Conservation (phyloP, 129 eudicot species). For the Heracleum sosnowskyi region DNA sequence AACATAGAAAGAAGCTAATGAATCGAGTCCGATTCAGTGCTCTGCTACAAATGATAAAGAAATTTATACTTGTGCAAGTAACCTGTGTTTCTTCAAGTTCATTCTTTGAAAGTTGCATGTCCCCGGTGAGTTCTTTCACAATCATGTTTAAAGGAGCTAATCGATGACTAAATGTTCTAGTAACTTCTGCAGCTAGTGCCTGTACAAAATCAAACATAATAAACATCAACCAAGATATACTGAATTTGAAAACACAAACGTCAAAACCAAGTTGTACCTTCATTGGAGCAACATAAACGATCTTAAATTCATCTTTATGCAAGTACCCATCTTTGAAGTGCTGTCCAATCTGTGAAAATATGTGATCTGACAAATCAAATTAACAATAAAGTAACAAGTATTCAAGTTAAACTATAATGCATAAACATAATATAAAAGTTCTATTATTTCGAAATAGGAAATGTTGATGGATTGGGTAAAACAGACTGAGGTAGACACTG, state of each 20-base stretch:
- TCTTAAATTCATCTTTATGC: constrained; percentile 94
- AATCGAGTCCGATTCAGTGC: constrained; percentile 5
- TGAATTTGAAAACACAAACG: neutral
- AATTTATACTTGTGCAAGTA: constrained; percentile 8
- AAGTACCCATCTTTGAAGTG: constrained; percentile 94
- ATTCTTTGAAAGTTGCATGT: constrained; percentile 88
- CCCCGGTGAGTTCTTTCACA: constrained; percentile 97
- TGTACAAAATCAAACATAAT: constrained; percentile 19
- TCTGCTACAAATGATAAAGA: neutral
- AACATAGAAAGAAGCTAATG: neutral
- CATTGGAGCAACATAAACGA: constrained; percentile 99
- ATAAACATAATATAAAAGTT: neutral
- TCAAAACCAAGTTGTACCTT: constrained; percentile 48
- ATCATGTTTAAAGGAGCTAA: constrained; percentile 76
- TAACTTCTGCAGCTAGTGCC: constrained; percentile 99
- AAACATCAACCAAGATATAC: constrained; percentile 11
- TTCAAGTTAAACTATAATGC: neutral
- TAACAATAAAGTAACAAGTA: constrained; percentile 5
- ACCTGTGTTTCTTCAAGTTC: constrained; percentile 99
- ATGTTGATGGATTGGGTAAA: neutral
- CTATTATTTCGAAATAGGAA: neutral
- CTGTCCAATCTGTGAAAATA: constrained; percentile 57
- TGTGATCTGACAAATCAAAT: constrained; percentile 9
- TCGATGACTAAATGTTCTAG: constrained; percentile 80
- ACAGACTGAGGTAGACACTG: neutral